Evolutionary conservation across 2,329 filamentous ascomycete species (phyloP).

Genomic region (Xylaria sp.): DNA sequence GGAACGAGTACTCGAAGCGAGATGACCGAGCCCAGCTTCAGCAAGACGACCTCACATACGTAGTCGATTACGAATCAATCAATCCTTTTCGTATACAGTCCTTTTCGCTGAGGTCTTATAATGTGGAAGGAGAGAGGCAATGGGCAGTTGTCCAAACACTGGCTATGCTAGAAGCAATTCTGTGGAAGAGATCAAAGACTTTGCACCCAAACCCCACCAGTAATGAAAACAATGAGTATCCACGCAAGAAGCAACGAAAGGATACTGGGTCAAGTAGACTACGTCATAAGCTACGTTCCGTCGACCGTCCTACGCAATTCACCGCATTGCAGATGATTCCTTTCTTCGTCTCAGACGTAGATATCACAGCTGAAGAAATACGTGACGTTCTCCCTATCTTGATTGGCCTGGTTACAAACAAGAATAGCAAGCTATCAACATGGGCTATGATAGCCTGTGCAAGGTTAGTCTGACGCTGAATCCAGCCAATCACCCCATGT

Average conservation of each 20-base stretch:
- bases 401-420: constrained; percentile 67
- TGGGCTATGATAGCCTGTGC: constrained; percentile 88
- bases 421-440: constrained; percentile 68
- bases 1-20: constrained; percentile 76
- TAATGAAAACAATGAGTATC: constrained; percentile 56
- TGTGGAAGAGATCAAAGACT: constrained; percentile 40
- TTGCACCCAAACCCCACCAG: constrained; percentile 31
- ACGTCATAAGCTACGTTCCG: constrained; percentile 53
- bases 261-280: constrained; percentile 52
- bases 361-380: constrained; percentile 58
- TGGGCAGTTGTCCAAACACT: constrained; percentile 66
- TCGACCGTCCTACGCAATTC: constrained; percentile 51
- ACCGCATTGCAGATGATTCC: constrained; percentile 63
- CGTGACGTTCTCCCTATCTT: constrained; percentile 63
- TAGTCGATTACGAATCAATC: constrained; percentile 49
- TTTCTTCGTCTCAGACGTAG: constrained; percentile 57
- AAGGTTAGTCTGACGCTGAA: constrained; percentile 58
- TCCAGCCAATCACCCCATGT: not conserved
- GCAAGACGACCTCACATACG: constrained; percentile 74
- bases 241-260: constrained; percentile 59
- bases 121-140: constrained; percentile 60
- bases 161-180: constrained; percentile 60
- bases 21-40: constrained; percentile 75
- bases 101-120: constrained; percentile 61
- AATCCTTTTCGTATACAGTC: constrained; percentile 54